These are phyloP conservation scores for Trypanosoma brucei DNA, from an alignment of 208 protist species.

Conservation along the genomic window DNA sequence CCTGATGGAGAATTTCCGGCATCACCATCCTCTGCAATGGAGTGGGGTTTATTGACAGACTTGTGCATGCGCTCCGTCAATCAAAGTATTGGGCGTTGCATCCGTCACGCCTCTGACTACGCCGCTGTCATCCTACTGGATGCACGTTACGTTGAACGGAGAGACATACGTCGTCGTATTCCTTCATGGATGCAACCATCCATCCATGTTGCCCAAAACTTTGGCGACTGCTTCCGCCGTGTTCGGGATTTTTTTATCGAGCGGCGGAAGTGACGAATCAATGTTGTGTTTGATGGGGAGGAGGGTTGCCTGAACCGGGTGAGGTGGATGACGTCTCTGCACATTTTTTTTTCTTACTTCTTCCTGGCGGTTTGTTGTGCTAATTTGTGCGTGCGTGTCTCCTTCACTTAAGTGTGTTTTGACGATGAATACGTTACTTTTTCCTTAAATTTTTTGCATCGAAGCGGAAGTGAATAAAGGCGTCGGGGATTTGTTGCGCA, in stretches of 20 bases:
- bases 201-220: slow-evolving; percentile 26
- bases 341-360: slow-evolving; percentile 1
- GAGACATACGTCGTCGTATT: slow-evolving; percentile 40
- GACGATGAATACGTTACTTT: no score
- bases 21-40: slow-evolving; percentile 30
- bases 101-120: slow-evolving; percentile 93
- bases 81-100: slow-evolving; percentile 94
- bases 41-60: slow-evolving; percentile 86
- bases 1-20: background rate
- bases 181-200: slow-evolving; percentile 71
- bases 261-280: background rate
- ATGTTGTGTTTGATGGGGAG: no score
- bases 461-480: no score
- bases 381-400: background rate
- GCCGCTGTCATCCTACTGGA: slow-evolving; percentile 93
- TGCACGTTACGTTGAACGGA: slow-evolving; percentile 68
- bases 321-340: no score
- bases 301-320: no score
- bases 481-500: no score
- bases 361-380: background rate
- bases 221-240: slow-evolving; percentile 70
- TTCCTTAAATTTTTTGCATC: no score
- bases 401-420: no score
- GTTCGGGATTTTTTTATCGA: slow-evolving; percentile 55
- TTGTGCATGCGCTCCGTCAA: slow-evolving; percentile 96